Conservation (phyloP, 2,329 filamentous ascomycete species). For the Aspergillus latus region DNA sequence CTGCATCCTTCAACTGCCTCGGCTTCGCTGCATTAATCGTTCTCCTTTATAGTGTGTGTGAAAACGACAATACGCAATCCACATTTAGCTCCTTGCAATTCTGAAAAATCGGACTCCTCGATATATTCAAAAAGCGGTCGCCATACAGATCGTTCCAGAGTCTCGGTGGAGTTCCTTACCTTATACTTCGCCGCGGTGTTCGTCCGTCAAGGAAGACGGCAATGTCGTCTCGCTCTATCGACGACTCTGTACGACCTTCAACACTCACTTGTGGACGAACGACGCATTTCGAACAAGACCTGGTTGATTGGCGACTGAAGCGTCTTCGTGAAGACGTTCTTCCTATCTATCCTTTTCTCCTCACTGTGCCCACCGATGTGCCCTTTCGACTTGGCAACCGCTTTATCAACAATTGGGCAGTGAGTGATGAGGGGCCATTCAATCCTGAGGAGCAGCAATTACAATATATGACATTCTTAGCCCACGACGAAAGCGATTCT, state of each 20-base stretch:
- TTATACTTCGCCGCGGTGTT: constrained; percentile 3
- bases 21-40: not conserved
- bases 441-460: constrained; percentile 55
- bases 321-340: constrained; percentile 44
- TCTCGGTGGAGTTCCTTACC: not conserved
- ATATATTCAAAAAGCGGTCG: not conserved
- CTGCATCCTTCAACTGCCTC: not conserved
- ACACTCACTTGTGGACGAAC: constrained; percentile 24
- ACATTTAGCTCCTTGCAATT: not conserved
- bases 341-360: constrained; percentile 46
- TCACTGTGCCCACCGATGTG: constrained; percentile 48
- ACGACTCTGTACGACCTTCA: constrained; percentile 27
- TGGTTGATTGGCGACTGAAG: constrained; percentile 39
- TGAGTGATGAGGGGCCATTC: constrained; percentile 54
- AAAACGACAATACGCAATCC: not conserved
- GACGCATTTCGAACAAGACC: constrained; percentile 28
- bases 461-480: constrained; percentile 63
- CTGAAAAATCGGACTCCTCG: not conserved
- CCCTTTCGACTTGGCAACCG: constrained; percentile 46
- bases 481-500: constrained; percentile 56
- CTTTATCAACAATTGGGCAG: constrained; percentile 48
- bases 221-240: constrained; percentile 38
- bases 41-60: not conserved
- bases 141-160: not conserved
- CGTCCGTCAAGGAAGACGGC: constrained; percentile 29